phyloP scores from a whole-genome alignment of 2,329 filamentous ascomycete genomes.

The Trichoderma atroviride region DNA sequence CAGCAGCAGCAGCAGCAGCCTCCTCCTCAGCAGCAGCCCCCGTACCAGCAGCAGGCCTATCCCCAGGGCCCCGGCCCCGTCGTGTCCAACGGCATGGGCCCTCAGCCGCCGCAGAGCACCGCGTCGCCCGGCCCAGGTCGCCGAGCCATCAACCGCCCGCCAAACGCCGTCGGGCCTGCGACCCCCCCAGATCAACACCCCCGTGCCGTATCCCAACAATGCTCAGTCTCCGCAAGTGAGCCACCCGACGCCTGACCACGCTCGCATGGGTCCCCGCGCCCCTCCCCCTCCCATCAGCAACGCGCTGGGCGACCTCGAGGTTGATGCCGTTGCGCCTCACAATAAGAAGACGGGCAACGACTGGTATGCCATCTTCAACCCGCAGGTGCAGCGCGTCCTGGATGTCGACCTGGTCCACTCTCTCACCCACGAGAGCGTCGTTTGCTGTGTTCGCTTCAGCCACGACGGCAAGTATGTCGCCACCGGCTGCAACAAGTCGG shows the following conservation, averaged over 20 bases:
- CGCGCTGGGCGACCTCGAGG: slow-evolving; percentile 81
- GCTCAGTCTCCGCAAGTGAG: slow-evolving; percentile 84
- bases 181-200: slow-evolving; percentile 92
- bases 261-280: slow-evolving; percentile 54
- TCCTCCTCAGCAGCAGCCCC: slow-evolving; percentile 36
- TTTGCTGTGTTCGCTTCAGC: slow-evolving; percentile 97
- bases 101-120: slow-evolving; percentile 80
- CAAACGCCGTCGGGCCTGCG: slow-evolving; percentile 67
- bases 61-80: slow-evolving; percentile 51
- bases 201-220: slow-evolving; percentile 81
- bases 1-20: slow-evolving; percentile 44
- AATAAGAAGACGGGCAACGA: slow-evolving; percentile 88
- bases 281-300: slow-evolving; percentile 56
- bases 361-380: slow-evolving; percentile 98
- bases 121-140: slow-evolving; percentile 85
- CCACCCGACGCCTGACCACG: slow-evolving; percentile 76
- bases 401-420: slow-evolving; percentile 96
- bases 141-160: slow-evolving; percentile 68
- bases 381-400: slow-evolving; percentile 80
- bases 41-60: slow-evolving; percentile 72
- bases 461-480: slow-evolving; percentile 93
- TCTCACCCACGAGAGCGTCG: slow-evolving; percentile 89
- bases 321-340: slow-evolving; percentile 79
- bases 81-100: slow-evolving; percentile 71
- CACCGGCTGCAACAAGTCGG: slow-evolving; percentile 96